Evolutionary conservation across 2,329 filamentous ascomycete species (phyloP).

Genomic region (Zasmidium cellare): DNA sequence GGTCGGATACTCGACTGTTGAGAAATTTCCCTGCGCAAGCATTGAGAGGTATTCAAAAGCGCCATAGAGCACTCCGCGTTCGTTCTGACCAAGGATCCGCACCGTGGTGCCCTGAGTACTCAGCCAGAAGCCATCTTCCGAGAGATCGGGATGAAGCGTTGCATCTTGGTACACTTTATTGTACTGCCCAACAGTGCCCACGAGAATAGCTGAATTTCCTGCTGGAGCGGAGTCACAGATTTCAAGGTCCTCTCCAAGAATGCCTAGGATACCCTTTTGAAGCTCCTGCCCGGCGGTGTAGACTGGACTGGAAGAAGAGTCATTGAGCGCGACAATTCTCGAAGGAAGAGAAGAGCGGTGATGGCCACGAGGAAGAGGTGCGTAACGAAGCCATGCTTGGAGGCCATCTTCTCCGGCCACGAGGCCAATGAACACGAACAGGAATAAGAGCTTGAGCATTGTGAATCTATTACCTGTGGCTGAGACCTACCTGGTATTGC

Average conservation of each 20-base stretch:
- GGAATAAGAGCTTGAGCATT: slow-evolving; percentile 2
- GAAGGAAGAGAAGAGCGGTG: slow-evolving; percentile 56
- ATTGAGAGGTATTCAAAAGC: slow-evolving; percentile 67
- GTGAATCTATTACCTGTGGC: background rate
- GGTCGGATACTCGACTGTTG: slow-evolving; percentile 48
- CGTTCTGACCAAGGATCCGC: slow-evolving; percentile 64
- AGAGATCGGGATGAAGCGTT: slow-evolving; percentile 36
- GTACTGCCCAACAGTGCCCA: slow-evolving; percentile 53
- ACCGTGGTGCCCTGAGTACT: slow-evolving; percentile 49
- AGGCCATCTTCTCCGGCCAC: slow-evolving; percentile 60
- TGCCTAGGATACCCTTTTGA: slow-evolving; percentile 56
- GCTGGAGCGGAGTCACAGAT: slow-evolving; percentile 31
- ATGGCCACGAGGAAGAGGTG: slow-evolving; percentile 48
- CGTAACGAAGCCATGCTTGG: slow-evolving; percentile 66
- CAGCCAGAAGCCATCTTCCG: slow-evolving; percentile 64
- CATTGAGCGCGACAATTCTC: slow-evolving; percentile 56
- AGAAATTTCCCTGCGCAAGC: slow-evolving; percentile 61
- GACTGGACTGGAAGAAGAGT: slow-evolving; percentile 51
- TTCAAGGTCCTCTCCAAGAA: slow-evolving; percentile 50
- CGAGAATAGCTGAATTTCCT: slow-evolving; percentile 42
- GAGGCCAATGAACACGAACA: slow-evolving; percentile 27
- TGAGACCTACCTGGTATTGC: background rate
- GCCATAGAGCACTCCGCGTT: slow-evolving; percentile 68
- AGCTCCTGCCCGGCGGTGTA: slow-evolving; percentile 57
- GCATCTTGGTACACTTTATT: slow-evolving; percentile 31